A percentile compares a stretch with the other conserved stretches of the same genome.
Evolutionary conservation across 192 early-diverging fungal genomes (phyloP).

Genomic region (Pilaira anomala): DNA sequence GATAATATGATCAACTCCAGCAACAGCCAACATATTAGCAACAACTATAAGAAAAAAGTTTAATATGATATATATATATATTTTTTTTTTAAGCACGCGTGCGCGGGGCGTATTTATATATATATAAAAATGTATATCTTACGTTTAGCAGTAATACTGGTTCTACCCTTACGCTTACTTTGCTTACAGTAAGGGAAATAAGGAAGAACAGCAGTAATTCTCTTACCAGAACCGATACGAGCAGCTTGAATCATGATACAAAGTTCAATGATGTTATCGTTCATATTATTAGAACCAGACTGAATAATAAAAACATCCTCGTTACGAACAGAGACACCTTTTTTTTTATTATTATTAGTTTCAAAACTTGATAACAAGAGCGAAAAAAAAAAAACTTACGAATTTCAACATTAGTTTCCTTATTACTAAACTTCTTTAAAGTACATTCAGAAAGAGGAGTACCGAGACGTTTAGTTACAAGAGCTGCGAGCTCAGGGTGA

Average conservation of each 20-base stretch:
- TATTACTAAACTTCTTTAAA: constrained; percentile 87
- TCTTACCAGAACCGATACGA: constrained; percentile 86
- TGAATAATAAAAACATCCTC: constrained; percentile 98
- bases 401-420: constrained; percentile 90
- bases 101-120: too few relatives aligned
- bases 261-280: constrained; percentile 97
- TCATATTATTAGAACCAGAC: constrained; percentile 92
- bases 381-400: constrained; percentile 32
- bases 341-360: constrained; percentile 19
- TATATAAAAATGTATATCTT: constrained; percentile 1
- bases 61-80: too few relatives aligned
- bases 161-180: constrained; percentile 94
- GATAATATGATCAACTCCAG: constrained; percentile 79
- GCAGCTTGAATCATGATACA: constrained; percentile 98
- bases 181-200: constrained; percentile 96
- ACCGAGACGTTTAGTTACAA: constrained; percentile 81
- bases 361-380: too few relatives aligned
- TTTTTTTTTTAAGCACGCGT: too few relatives aligned
- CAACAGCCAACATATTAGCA: constrained; percentile 96
- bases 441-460: constrained; percentile 68
- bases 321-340: constrained; percentile 93
- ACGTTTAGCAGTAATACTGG: constrained; percentile 87
- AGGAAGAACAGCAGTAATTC: constrained; percentile 96
- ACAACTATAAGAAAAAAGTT: constrained; percentile 54
- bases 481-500: constrained; percentile 81